Base-by-base conservation (phyloP, 2,329 filamentous ascomycete species). In the Colletotrichum coccodes region DNA sequence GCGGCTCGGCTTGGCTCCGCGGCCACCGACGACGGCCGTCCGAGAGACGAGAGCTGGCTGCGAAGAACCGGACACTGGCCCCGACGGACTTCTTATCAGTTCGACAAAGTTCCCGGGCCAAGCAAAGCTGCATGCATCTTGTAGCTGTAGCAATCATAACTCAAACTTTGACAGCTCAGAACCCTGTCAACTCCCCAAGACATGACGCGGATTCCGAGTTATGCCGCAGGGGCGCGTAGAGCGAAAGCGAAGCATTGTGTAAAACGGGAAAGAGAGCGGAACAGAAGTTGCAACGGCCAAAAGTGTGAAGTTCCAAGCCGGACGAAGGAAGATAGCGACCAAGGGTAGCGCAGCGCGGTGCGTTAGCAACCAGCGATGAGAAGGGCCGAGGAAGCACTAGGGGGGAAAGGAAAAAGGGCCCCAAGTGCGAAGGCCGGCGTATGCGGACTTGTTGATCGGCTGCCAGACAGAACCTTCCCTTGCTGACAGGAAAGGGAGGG, bases 401-500 rank as follows among this genome's bases (percentile, higher is more conserved):
- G n/a, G 42, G 42, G 42, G n/a, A 46, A 18, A 18, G 32, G 16
- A 26, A 42, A 49, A 44, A 26, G 7, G 14, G 30, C 28, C 34
- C 36, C 30, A 63, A 57, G 30, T 42, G 34, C 57, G 40, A 53
- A 44, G 58, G 44, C 36, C 64, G 64, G 64, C 59, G 59, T 63
- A 57, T 57, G 42, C 64, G 64, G 64, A 63, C 52, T 67, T 36
- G 36, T 63, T 42, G 64, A 68, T 58, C 60, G 64, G 46, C 34
- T 28, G 46, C 54, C 42, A 50, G 40, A 23, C 52, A 53, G 60
- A 47, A 56, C 38, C 46, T 34, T 9, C 54, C 40, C 60, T 68
- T 50, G 21, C 42, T 32, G 30, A 32, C 46, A 42, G 30, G 4
- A 30, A 14, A 28, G 23, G 36, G 36, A 57, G 36, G 26, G 16